phyloP scores from a whole-genome alignment of 345 rosid genomes.

The Limnanthes douglasii region DNA sequence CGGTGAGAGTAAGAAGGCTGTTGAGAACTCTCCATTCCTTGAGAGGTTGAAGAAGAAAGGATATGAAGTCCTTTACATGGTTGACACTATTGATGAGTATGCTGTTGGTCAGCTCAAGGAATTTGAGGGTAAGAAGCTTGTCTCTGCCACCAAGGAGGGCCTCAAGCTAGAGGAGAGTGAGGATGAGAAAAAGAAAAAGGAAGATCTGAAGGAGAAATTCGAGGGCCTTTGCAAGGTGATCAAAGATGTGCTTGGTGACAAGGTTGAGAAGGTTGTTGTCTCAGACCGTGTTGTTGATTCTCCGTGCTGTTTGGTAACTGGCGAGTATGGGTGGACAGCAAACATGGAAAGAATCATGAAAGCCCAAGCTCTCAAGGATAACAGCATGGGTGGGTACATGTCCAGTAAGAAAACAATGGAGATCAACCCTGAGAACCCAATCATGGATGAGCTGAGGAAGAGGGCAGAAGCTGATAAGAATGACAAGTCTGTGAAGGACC shows the following conservation, averaged over 20 bases:
- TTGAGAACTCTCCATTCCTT: constrained; percentile 90
- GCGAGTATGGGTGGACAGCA: constrained; percentile 83
- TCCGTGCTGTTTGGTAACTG: constrained; percentile 81
- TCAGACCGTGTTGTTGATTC: constrained; percentile 84
- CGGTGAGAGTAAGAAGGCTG: constrained; percentile 90
- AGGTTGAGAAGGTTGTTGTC: constrained; percentile 68
- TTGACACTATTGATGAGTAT: constrained; percentile 82
- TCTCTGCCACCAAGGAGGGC: constrained; percentile 87
- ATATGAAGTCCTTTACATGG: constrained; percentile 70
- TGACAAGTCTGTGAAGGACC: constrained; percentile 86
- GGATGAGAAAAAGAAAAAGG: constrained; percentile 66
- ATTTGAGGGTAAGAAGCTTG: constrained; percentile 74
- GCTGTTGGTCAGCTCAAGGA: constrained; percentile 82
- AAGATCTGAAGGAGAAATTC: constrained; percentile 46
- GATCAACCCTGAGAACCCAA: constrained; percentile 67
- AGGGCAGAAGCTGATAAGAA: constrained; percentile 72
- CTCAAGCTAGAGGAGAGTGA: constrained; percentile 58
- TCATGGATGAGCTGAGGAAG: constrained; percentile 87
- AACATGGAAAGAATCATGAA: constrained; percentile 97
- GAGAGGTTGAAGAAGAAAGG: constrained; percentile 90
- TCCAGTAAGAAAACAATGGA: constrained; percentile 87
- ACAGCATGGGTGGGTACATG: constrained; percentile 85
- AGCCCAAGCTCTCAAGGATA: constrained; percentile 83
- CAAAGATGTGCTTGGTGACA: constrained; percentile 74
- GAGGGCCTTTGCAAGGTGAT: constrained; percentile 88